Conservation (phyloP, 371 early-diverging fungal genomes). For the Dipsacomyces acuminosporus region DNA sequence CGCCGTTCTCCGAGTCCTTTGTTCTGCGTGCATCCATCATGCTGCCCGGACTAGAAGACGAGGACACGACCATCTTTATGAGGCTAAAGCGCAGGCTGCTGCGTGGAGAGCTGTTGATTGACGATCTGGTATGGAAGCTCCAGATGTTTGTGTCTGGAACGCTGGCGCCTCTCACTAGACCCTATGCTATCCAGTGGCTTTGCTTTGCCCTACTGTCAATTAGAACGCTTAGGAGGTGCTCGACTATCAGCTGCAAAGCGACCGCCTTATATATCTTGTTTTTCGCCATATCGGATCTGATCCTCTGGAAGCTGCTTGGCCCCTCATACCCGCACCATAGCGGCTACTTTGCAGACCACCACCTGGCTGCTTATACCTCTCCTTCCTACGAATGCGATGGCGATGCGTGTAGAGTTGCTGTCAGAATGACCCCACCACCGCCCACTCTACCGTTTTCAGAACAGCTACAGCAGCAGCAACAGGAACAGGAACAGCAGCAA, state of each 20-base stretch:
- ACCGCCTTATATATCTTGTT: slow-evolving; percentile 7
- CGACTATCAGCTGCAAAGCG: slow-evolving; percentile 6
- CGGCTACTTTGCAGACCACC: not conserved
- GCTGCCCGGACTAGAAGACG: slow-evolving; percentile 4
- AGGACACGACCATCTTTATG: not conserved
- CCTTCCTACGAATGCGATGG: slow-evolving; percentile 9
- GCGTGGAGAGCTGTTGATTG: slow-evolving; percentile 19
- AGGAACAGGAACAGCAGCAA: too few species aligned
- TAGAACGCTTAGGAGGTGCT: slow-evolving; percentile 4
- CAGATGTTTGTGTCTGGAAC: slow-evolving; percentile 9
- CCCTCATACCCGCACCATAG: not conserved
- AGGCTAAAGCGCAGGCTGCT: slow-evolving; percentile 7
- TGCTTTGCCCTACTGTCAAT: slow-evolving; percentile 13
- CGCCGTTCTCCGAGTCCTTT: slow-evolving; percentile 10
- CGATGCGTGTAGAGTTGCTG: slow-evolving; percentile 1
- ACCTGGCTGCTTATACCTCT: not conserved
- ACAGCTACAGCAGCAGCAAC: too few species aligned
- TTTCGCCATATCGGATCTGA: slow-evolving; percentile 17
- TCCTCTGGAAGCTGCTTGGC: slow-evolving; percentile 16
- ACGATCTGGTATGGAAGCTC: slow-evolving; percentile 21
- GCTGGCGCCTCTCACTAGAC: slow-evolving; percentile 19
- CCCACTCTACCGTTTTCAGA: not conserved
- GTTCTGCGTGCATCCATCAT: slow-evolving; percentile 12
- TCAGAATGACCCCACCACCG: not conserved
- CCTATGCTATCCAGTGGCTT: slow-evolving; percentile 28